Base-by-base conservation (phyloP, 2,329 filamentous ascomycete species). In the Aspergillus unguis region DNA sequence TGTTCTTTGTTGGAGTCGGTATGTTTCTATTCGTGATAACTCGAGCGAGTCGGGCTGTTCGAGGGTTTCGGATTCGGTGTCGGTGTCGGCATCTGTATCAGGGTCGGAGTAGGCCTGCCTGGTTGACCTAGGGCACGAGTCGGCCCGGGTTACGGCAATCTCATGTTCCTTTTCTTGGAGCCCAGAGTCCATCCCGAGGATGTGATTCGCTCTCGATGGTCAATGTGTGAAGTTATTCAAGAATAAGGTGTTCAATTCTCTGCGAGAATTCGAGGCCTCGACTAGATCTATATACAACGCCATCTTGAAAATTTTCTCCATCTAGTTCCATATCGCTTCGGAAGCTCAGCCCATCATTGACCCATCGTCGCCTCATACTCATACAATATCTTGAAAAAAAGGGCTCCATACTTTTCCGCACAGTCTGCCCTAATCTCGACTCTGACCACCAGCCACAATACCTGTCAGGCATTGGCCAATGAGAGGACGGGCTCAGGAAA, bases 1-100 rank as follows among this genome's bases (percentile, higher is more conserved):
- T 1, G 58, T 54, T 44, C 52, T 58, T 33, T 62, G 60, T 28
- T 62, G 60, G 9, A 62, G 52, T 5, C 57, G 57, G 29, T 60
- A 57, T 35, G 60, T 61, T 36, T 62, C 58, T 44, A 62, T 62
- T 6, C 59, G 58, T n/a, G 55, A 50, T 6, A 62, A 48, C 9
- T 62, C 59, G 4, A 62, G 46, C 9, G 59, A 56, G 31, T 62
- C 53, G 37, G 57, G 54, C 6, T 58, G 51, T 10, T 59, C 52
- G 8, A 53, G 43, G 46, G 46, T 52, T 38, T 50, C 36, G 5
- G 46, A 58, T 2, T 56, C 52, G n/a, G 47, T 50, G 6, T 58
- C 53, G 28, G 48, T 51, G 3, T 58, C 52, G 29, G 32, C 38
- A 6, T 53, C 48, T 9, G 49, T 50, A 7, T 58, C 51, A 25